Conservation (phyloP, 1,284 basidiomycete genomes). For the Trametes sp. region DNA sequence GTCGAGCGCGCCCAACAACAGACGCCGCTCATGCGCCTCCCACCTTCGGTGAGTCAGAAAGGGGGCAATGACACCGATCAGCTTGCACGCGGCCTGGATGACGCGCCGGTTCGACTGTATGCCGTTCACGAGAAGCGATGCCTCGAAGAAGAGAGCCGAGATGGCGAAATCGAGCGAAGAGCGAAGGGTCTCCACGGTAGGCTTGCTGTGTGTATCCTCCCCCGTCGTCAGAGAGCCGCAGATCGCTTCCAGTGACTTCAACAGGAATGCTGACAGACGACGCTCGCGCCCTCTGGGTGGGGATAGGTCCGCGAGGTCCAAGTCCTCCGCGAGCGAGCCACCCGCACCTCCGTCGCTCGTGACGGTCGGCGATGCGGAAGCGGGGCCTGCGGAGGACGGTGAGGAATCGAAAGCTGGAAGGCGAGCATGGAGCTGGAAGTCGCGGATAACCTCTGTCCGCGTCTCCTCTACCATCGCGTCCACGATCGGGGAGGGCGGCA, state of each 20-base stretch:
- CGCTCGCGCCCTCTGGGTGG: constrained; percentile 64
- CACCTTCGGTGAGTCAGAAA: constrained; percentile 56
- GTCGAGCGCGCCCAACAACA: constrained; percentile 71
- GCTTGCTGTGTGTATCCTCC: constrained; percentile 45
- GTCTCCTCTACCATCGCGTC: constrained; percentile 66
- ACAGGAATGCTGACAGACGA: constrained; percentile 70
- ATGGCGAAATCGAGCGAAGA: constrained; percentile 74
- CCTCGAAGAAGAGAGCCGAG: constrained; percentile 72
- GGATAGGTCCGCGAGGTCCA: constrained; percentile 41
- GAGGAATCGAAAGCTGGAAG: constrained; percentile 55
- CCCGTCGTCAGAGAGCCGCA: constrained; percentile 55
- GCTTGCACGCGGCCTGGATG: constrained; percentile 65
- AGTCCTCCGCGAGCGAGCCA: not conserved
- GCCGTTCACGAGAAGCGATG: constrained; percentile 68
- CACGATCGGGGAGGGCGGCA: constrained; percentile 75
- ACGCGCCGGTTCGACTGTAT: constrained; percentile 64
- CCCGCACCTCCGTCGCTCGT: not conserved
- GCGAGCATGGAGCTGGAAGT: constrained; percentile 71
- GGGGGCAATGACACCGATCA: constrained; percentile 54
- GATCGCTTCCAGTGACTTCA: constrained; percentile 63
- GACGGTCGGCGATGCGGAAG: not conserved
- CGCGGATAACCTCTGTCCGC: constrained; percentile 65
- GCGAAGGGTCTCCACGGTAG: constrained; percentile 68
- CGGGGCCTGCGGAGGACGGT: not conserved
- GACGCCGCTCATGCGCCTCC: constrained; percentile 65